Evolutionary conservation across 805 yeast genomes (phyloP).

Genomic region (Kazachstania africana): DNA sequence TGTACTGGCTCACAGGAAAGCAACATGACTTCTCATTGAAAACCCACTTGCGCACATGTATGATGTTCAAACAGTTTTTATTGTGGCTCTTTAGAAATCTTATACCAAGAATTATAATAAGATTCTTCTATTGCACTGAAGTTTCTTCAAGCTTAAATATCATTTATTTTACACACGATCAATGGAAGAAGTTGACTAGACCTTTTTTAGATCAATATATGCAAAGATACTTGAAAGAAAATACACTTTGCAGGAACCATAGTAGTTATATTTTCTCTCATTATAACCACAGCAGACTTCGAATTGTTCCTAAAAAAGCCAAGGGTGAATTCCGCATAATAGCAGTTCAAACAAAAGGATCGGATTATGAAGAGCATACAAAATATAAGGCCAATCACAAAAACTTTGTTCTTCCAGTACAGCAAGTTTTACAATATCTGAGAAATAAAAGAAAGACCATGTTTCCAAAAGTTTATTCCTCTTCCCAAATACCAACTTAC

Average conservation of each 20-base stretch:
- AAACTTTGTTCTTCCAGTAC: slow-evolving; percentile 34
- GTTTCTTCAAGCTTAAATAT: slow-evolving; percentile 31
- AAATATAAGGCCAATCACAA: slow-evolving; percentile 27
- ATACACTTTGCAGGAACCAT: slow-evolving; percentile 11
- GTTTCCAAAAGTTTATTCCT: slow-evolving; percentile 31
- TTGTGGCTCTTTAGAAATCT: slow-evolving; percentile 46
- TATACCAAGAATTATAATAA: slow-evolving; percentile 35
- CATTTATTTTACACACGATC: slow-evolving; percentile 42
- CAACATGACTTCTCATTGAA: too few relatives aligned
- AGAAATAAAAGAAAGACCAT: slow-evolving; percentile 17
- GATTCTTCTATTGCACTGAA: slow-evolving; percentile 61
- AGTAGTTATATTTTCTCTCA: slow-evolving; percentile 11
- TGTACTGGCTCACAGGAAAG: too few relatives aligned
- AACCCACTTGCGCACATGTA: too few relatives aligned
- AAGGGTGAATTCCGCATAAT: slow-evolving; percentile 45
- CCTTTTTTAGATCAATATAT: slow-evolving; percentile 35
- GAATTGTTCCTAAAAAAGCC: slow-evolving; percentile 47
- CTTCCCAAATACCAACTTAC: slow-evolving; percentile 32
- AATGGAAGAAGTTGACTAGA: slow-evolving; percentile 39
- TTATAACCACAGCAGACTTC: slow-evolving; percentile 30
- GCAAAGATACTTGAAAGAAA: slow-evolving; percentile 25
- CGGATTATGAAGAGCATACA: slow-evolving; percentile 23
- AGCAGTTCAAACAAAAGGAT: slow-evolving; percentile 38
- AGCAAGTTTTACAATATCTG: slow-evolving; percentile 27
- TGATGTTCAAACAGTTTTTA: slow-evolving; percentile 35